Base-by-base conservation (phyloP, 495 filamentous ascomycete genomes). In the Penicillium soppii region DNA sequence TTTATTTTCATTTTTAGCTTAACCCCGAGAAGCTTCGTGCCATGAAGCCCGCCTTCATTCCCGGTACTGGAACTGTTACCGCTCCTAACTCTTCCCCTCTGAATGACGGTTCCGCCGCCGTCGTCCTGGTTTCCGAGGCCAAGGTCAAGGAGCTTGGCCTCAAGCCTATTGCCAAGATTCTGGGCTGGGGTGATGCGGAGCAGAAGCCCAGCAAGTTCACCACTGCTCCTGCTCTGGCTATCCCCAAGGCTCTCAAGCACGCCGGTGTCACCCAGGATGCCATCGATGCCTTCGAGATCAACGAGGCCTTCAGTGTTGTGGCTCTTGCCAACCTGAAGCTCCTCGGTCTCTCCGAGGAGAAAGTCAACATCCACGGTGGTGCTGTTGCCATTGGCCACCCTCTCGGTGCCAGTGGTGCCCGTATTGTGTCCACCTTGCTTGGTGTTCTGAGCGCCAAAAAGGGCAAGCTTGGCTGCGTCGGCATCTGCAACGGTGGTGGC, bases 401-500 rank as follows among this genome's bases (percentile, higher is more conserved):
- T 17, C 81, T 98, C 15, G 94, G 94, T 52, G 90, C 87, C 62
- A 95, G 90, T 41, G 94, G 94, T 57, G 92, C 95, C 46, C 85
- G 95, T 57, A 96, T 97, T 60, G 77, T 95, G 56, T 86, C 89
- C n/a, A 98, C 94, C 7, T 69, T 98, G 57, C 79, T 94, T 40
- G 86, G 91, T 47, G 94, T 97, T 46, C 68, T 98, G 62, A 88
- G 82, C 70, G 88, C 92, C 56, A 90, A 90, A 78, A 87, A 88
- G 66, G 91, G 83, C 45, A 97, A 95, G 85, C 83, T 97, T 68
- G 94, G 94, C 39, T 87, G 83, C 63, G 91, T 89, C 29, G 94
- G 92, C 35, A 98, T 98, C 63, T 98, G 94, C 82, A 98, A 98
- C 74, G 94, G 94, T 50, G 94, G 94, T 33, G 94, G 94, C 58